These are phyloP conservation scores for Ceratobasidium sp. DNA, from an alignment of 1,284 basidiomycete species.

Conservation along the genomic window DNA sequence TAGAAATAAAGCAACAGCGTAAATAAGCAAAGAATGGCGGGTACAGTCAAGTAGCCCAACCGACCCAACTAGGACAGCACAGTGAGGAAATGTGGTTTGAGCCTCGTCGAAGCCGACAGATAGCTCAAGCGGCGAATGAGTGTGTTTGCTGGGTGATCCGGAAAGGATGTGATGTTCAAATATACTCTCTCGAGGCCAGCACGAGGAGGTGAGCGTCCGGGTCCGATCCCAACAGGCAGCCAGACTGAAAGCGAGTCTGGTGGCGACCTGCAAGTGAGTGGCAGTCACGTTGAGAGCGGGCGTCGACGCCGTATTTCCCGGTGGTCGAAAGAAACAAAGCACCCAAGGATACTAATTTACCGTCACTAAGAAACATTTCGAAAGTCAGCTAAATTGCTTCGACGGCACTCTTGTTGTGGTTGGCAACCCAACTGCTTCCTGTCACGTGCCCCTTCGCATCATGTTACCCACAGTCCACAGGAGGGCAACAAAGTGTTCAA, in stretches of 20 bases:
- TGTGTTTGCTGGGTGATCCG: slow-evolving; percentile 20
- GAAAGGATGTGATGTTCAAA: neutral
- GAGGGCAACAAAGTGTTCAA: neutral
- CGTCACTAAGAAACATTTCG: slow-evolving; percentile 31
- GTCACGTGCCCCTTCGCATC: neutral
- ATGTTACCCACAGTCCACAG: neutral
- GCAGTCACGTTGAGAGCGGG: neutral
- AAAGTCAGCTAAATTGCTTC: neutral
- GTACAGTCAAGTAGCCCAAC: too few relatives aligned
- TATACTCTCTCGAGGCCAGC: slow-evolving; percentile 20
- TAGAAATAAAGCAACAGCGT: neutral
- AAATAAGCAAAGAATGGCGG: too few relatives aligned
- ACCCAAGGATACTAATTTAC: slow-evolving; percentile 1
- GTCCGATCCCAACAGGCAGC: slow-evolving; percentile 6
- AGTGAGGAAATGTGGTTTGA: neutral
- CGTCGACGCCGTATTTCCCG: neutral
- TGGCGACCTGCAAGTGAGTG: neutral
- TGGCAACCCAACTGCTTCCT: neutral
- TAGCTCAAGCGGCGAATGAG: neutral
- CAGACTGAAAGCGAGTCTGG: neutral
- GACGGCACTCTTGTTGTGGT: neutral
- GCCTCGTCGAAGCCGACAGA: neutral
- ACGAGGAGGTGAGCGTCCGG: neutral
- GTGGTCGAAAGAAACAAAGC: slow-evolving; percentile 9
- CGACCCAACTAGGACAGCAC: neutral